Evolutionary conservation across 2,329 filamentous ascomycete genomes (phyloP).

Genomic region (Alternaria ethzedia): DNA sequence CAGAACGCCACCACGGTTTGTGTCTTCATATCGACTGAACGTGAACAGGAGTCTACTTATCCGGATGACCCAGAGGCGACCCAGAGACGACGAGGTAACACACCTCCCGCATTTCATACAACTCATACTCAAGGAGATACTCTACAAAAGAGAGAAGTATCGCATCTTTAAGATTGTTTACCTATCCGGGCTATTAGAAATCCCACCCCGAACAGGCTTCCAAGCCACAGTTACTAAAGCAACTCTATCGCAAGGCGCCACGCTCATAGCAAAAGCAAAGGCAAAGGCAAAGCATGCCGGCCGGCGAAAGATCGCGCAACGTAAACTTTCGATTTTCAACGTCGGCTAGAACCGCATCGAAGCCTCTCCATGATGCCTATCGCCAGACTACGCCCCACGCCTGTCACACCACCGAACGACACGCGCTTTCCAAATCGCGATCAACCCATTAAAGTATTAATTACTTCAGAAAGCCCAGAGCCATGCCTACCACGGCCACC

Average conservation of each 20-base stretch:
- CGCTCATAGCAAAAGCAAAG: not conserved
- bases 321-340: not conserved
- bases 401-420: not conserved
- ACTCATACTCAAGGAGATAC: too few species aligned
- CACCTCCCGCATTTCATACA: too few species aligned
- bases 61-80: accelerated
- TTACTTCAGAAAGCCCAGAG: not conserved
- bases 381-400: not conserved
- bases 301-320: not conserved
- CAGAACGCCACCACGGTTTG: not conserved
- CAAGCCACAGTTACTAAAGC: not conserved
- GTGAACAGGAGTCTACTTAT: not conserved
- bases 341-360: not conserved
- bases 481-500: accelerated
- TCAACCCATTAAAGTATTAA: not conserved
- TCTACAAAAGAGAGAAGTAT: too few species aligned
- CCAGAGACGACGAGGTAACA: too few species aligned
- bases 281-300: not conserved
- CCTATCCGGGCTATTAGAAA: too few species aligned
- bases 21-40: not conserved
- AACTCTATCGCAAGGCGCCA: not conserved
- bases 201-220: not conserved
- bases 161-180: too few species aligned
- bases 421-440: not conserved
- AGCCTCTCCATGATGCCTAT: not conserved